Evolutionary conservation across 2,329 filamentous ascomycete species (phyloP).

Genomic region (Pseudogymnoascus sp.): DNA sequence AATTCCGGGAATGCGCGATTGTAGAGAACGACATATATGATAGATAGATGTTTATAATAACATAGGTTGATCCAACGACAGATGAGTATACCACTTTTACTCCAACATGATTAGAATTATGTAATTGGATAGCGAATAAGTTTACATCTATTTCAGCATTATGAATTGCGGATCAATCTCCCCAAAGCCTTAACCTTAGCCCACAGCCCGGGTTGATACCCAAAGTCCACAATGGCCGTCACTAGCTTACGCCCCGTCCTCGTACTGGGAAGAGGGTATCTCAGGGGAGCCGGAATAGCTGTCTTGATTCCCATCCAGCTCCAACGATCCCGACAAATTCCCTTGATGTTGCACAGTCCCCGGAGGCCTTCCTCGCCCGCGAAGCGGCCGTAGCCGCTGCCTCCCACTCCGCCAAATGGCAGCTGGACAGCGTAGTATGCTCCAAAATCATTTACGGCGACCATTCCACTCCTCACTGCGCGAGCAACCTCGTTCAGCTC

Average conservation of each 20-base stretch:
- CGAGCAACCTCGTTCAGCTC: slow-evolving; percentile 56
- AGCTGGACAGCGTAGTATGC: slow-evolving; percentile 89
- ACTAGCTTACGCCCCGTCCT: slow-evolving; percentile 57
- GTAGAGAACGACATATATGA: slow-evolving; percentile 21
- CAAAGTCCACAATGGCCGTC: slow-evolving; percentile 51
- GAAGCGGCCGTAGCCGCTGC: slow-evolving; percentile 88
- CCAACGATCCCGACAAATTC: slow-evolving; percentile 69
- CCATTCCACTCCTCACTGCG: slow-evolving; percentile 75
- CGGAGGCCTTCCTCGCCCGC: slow-evolving; percentile 82
- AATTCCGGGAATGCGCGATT: slow-evolving; percentile 37
- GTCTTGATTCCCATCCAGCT: slow-evolving; percentile 58
- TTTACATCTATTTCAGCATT: slow-evolving; percentile 10
- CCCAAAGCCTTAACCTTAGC: slow-evolving; percentile 24
- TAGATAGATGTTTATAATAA: slow-evolving; percentile 1
- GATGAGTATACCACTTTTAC: neutral
- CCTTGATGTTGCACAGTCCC: slow-evolving; percentile 79
- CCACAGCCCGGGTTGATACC: slow-evolving; percentile 40
- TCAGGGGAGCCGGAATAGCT: slow-evolving; percentile 68
- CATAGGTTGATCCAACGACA: neutral
- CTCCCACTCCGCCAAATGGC: slow-evolving; percentile 74
- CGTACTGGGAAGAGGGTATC: slow-evolving; percentile 68
- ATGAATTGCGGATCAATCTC: slow-evolving; percentile 26
- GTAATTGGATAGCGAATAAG: slow-evolving; percentile 4
- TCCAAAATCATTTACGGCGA: slow-evolving; percentile 92
- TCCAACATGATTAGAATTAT: neutral